Evolutionary conservation across 2,329 filamentous ascomycete species (phyloP), one percentile per base, ranked within the genome.

Genomic region (Xylariomycetidae sp.): DNA sequence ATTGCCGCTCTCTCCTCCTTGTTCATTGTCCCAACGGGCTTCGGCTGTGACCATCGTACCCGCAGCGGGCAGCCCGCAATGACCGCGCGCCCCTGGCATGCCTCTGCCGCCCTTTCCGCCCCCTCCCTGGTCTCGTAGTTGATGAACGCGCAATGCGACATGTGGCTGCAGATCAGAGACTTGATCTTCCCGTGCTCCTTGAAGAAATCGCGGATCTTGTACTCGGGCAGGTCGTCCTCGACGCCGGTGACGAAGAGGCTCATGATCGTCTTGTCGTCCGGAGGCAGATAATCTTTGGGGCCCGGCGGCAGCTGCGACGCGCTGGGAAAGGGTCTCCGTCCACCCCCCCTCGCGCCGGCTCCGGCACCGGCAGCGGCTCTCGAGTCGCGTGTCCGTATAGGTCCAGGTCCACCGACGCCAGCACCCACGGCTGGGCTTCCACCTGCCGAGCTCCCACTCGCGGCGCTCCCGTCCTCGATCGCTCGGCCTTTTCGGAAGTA

Each of bases 111-210:
- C 38, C 75, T 80, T 63, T 98, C 92, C 0, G 94, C 92, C 1
- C 77, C 83, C 41, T 87, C 80, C 37, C 92, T 77, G 3, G 83
- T 86, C 48, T 88, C 80, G 58, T 88, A 98, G 64, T 98, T 98
- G 63, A 98, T 72, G 56, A 97, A 98, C 2, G 92, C 92, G 59
- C 89, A 97, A 56, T 97, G 92, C 12, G 90, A 90, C 67, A 94
- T 88, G 64, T 98, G 92, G 6, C 89, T 96, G 62, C 92, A 97
- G 23, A 98, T 83, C 12, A 98, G 67, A 16, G 88, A 96, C 51
- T 92, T 86, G 40, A 98, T 82, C 54, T 90, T 87, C 43, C 92
- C 92, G 51, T 89, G 88, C 13, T 77, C 76, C 40, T 87, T 80
- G 67, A 98, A 98, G 61, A 94, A 92, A 3, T 88, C 83, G 30